phyloP scores from a whole-genome alignment of 129 eudicot species.

The Glebionis coronaria region DNA sequence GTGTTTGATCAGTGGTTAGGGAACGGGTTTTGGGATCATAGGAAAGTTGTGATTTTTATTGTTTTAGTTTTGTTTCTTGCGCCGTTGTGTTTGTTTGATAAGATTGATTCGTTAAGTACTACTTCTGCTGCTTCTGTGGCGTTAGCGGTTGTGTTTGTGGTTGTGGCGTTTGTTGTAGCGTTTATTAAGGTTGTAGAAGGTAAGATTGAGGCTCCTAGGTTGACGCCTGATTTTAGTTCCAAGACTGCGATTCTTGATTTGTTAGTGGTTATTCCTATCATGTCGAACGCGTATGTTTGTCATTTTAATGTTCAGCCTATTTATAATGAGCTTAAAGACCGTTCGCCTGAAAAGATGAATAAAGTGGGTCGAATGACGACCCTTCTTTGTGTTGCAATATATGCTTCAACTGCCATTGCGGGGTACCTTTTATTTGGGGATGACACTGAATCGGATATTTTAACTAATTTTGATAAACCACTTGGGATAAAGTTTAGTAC shows the following conservation, averaged over 20 bases:
- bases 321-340: constrained; percentile 87
- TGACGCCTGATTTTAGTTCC: constrained; percentile 80
- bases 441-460: constrained; percentile 82
- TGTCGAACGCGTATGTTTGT: constrained; percentile 94
- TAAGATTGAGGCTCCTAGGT: constrained; percentile 67
- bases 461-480: constrained; percentile 82
- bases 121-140: constrained; percentile 95
- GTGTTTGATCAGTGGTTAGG: constrained; percentile 93
- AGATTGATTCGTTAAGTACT: constrained; percentile 35
- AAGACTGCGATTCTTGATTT: constrained; percentile 67
- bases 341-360: constrained; percentile 75
- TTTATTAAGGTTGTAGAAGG: constrained; percentile 79
- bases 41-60: constrained; percentile 64
- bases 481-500: constrained; percentile 82
- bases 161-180: constrained; percentile 68
- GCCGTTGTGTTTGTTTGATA: constrained; percentile 25
- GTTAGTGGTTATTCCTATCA: constrained; percentile 92
- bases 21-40: constrained; percentile 90
- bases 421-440: constrained; percentile 92
- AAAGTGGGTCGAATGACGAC: constrained; percentile 84
- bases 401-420: constrained; percentile 82
- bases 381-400: constrained; percentile 61
- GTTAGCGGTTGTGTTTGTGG: constrained; percentile 79
- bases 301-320: constrained; percentile 97
- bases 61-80: constrained; percentile 31